A percentile compares a stretch with the other conserved stretches of the same genome.
phyloP scores from a whole-genome alignment of 257 asterid genomes.

The Plectranthus barbatus region DNA sequence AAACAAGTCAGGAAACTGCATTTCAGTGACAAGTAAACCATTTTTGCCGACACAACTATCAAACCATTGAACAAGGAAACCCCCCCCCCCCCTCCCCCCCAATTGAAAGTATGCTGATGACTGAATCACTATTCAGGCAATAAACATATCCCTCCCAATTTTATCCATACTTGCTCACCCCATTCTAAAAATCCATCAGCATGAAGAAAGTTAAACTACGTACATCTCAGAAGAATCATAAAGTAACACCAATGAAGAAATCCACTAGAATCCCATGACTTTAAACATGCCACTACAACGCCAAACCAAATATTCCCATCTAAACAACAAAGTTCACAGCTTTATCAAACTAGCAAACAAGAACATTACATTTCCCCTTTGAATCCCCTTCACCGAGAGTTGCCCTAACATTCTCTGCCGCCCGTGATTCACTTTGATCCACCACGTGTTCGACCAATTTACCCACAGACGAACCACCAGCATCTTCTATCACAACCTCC shows the following conservation, averaged over 20 bases:
- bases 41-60: not conserved
- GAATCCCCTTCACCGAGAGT: conserved; percentile 18
- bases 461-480: conserved; percentile 7
- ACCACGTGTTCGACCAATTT: conserved; percentile 17
- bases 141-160: not conserved
- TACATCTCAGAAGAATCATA: not conserved
- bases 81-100: not conserved
- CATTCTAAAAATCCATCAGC: not conserved
- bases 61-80: not conserved
- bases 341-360: conserved; percentile 2
- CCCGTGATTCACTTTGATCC: conserved; percentile 19
- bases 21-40: not conserved
- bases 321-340: not conserved
- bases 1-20: not conserved
- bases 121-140: not conserved
- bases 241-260: not conserved
- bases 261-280: not conserved
- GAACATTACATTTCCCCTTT: conserved; percentile 23
- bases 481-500: conserved; percentile 37
- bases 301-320: conserved; percentile 1
- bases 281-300: not conserved
- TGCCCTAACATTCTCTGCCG: conserved; percentile 7
- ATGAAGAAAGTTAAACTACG: not conserved
- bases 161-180: too few relatives aligned
- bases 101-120: not conserved